These are phyloP conservation scores for Monilinia polystroma DNA, from an alignment of 2,329 filamentous ascomycete species.

Conservation along the genomic window DNA sequence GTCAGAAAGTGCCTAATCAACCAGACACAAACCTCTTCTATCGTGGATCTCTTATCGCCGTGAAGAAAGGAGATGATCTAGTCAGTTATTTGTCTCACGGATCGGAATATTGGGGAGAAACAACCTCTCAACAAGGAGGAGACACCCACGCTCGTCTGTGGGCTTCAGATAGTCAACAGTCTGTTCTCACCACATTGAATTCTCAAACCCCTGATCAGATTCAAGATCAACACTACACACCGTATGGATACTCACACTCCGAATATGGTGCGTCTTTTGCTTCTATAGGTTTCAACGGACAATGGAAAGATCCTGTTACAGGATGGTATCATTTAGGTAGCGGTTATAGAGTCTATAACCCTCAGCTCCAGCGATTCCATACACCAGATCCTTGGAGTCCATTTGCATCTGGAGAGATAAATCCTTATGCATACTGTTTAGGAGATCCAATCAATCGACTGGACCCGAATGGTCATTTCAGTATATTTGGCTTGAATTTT, in stretches of 20 bases:
- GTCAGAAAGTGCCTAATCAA: conserved; percentile 7
- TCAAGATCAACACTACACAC: conserved; percentile 11
- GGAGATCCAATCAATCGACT: conserved; percentile 19
- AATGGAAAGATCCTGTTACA: conserved; percentile 20
- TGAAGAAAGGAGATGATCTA: not conserved
- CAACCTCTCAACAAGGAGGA: not conserved
- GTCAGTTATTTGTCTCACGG: conserved; percentile 14
- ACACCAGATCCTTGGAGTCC: conserved; percentile 19
- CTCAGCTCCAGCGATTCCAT: conserved; percentile 5
- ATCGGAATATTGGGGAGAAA: conserved; percentile 17
- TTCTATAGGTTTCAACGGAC: conserved; percentile 18
- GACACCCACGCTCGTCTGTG: not conserved
- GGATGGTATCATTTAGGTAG: conserved; percentile 22
- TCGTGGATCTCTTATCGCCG: conserved; percentile 14
- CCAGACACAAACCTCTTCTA: conserved; percentile 16
- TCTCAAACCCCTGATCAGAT: conserved; percentile 3
- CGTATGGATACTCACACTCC: conserved; percentile 8
- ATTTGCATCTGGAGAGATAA: conserved; percentile 19
- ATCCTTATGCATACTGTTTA: conserved; percentile 21
- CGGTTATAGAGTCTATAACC: conserved; percentile 19
- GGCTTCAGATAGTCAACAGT: conserved; percentile 16
- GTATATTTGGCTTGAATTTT: conserved; percentile 10
- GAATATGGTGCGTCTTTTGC: not conserved
- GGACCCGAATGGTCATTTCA: conserved; percentile 17
- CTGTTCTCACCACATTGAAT: not conserved